Evolutionary conservation across 441 rosid genomes (phyloP).

Genomic region (Cnidoscolus chayamansa): DNA sequence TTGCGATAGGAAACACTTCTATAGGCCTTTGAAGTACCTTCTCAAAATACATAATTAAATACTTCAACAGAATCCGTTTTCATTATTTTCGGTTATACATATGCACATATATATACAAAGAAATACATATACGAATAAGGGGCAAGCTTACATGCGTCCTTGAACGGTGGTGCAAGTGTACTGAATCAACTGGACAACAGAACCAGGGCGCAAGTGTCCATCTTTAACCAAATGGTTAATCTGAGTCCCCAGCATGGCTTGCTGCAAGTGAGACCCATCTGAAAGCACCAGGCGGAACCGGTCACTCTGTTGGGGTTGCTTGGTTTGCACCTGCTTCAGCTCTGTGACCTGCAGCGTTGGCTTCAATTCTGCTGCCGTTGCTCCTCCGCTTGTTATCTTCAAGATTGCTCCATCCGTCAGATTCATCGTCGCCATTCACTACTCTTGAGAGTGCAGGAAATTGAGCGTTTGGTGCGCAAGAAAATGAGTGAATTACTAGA

Average conservation of each 20-base stretch:
- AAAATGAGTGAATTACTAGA: neutral
- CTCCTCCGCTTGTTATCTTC: conserved; percentile 45
- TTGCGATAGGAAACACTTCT: too few relatives aligned
- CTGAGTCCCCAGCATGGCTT: conserved; percentile 68
- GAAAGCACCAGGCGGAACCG: conserved; percentile 57
- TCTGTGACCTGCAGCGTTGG: conserved; percentile 70
- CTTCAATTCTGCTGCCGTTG: conserved; percentile 40
- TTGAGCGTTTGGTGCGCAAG: neutral
- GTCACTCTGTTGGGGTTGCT: conserved; percentile 42
- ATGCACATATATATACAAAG: too few relatives aligned
- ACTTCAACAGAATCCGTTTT: too few relatives aligned
- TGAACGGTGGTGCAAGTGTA: conserved; percentile 61
- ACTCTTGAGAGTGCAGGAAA: neutral
- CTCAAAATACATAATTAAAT: too few relatives aligned
- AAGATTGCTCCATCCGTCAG: conserved; percentile 56
- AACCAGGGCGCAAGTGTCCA: conserved; percentile 53
- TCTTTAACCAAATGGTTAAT: conserved; percentile 47
- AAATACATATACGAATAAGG: conserved; percentile 13
- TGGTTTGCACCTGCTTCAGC: conserved; percentile 49
- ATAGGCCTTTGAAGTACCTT: too few relatives aligned
- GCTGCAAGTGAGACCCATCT: conserved; percentile 53
- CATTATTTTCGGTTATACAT: too few relatives aligned
- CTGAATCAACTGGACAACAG: conserved; percentile 48
- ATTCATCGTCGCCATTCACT: conserved; percentile 31
- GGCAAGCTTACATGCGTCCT: conserved; percentile 41